Evolutionary conservation across 1,139 yeast genomes (phyloP).

Genomic region (Keqinozyma sinolaborantium): DNA sequence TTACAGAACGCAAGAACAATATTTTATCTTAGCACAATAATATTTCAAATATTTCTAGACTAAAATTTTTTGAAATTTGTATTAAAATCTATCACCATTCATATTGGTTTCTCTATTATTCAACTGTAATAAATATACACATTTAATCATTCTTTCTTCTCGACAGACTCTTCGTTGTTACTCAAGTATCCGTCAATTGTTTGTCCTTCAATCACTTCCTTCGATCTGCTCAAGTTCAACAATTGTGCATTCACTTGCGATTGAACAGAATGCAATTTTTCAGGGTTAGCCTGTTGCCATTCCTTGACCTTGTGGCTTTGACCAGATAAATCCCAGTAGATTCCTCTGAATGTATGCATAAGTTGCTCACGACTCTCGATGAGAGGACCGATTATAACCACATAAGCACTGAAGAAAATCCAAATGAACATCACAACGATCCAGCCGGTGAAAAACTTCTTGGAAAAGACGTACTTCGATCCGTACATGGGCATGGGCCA

Average conservation of each 20-base stretch:
- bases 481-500: slow-evolving; percentile 96
- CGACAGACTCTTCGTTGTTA: slow-evolving; percentile 9
- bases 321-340: slow-evolving; percentile 81
- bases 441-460: slow-evolving; percentile 80
- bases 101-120: too few species aligned
- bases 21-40: too few species aligned
- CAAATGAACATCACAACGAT: slow-evolving; percentile 70
- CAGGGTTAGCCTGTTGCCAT: slow-evolving; percentile 73
- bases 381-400: slow-evolving; percentile 59
- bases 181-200: slow-evolving; percentile 23
- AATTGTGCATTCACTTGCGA: slow-evolving; percentile 50
- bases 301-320: slow-evolving; percentile 65
- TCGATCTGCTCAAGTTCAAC: slow-evolving; percentile 15
- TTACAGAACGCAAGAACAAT: too few species aligned
- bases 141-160: slow-evolving; percentile 19
- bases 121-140: too few species aligned
- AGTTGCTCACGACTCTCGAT: slow-evolving; percentile 69
- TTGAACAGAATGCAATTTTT: slow-evolving; percentile 62
- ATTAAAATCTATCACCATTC: too few species aligned
- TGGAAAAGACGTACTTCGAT: slow-evolving; percentile 63
- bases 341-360: slow-evolving; percentile 61
- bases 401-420: slow-evolving; percentile 56
- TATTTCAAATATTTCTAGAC: too few species aligned
- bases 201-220: slow-evolving; percentile 28
- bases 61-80: too few species aligned